Evolutionary conservation across 257 asterid genomes (phyloP).

Genomic region (Nicotiana tabacum): DNA sequence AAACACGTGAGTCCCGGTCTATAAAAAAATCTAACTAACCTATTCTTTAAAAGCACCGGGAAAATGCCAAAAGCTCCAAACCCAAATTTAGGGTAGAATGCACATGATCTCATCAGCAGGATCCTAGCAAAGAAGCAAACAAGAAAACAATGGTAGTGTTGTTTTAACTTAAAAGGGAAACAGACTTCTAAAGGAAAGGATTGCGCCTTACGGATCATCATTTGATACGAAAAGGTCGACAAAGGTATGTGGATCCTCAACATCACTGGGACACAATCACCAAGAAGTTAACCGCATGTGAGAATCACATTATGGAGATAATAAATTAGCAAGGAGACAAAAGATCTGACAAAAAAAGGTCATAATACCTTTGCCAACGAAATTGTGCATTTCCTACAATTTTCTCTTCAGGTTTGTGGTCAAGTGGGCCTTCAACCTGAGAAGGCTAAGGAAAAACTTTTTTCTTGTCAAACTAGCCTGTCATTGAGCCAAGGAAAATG

Average conservation of each 20-base stretch:
- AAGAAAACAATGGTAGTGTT: conserved; percentile 17
- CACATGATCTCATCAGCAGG: conserved; percentile 70
- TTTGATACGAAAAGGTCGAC: conserved; percentile 73
- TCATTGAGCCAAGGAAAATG: neutral
- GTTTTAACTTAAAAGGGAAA: neutral
- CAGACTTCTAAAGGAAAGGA: conserved; percentile 11
- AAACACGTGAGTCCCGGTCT: conserved; percentile 7
- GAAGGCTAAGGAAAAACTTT: conserved; percentile 52
- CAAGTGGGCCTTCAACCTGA: conserved; percentile 77
- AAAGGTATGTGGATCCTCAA: conserved; percentile 78
- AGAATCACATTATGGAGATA: neutral
- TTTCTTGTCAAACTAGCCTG: neutral
- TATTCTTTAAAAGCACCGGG: conserved; percentile 66
- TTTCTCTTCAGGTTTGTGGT: conserved; percentile 57
- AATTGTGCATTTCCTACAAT: conserved; percentile 80
- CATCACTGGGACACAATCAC: conserved; percentile 47
- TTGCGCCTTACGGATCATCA: conserved; percentile 70
- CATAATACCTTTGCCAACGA: conserved; percentile 84
- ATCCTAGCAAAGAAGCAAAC: conserved; percentile 32
- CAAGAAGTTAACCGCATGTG: neutral
- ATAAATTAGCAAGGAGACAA: neutral
- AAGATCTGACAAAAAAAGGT: neutral
- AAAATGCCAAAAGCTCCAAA: conserved; percentile 81
- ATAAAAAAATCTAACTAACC: conserved; percentile 31
- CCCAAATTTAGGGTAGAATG: conserved; percentile 71